Conservation (phyloP, 2,329 filamentous ascomycete genomes). For the Nemania diffusa region DNA sequence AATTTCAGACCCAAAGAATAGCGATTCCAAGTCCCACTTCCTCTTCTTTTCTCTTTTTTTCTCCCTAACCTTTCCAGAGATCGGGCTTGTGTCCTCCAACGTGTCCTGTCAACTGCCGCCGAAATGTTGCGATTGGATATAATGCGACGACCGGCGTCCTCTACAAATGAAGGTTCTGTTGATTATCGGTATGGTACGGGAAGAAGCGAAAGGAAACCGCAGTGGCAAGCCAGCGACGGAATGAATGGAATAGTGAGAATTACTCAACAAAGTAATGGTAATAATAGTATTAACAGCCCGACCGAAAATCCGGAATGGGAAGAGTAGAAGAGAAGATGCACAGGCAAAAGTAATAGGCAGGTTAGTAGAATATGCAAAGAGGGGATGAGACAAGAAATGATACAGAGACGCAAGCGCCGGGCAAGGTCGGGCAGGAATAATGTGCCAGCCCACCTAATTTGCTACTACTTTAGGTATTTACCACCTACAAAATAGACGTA, state of each 20-base stretch:
- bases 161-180: constrained; percentile 29
- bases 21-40: constrained; percentile 11
- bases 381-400: constrained; percentile 41
- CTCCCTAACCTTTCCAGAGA: not conserved
- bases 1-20: not conserved
- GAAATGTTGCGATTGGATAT: constrained; percentile 16
- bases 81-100: not conserved
- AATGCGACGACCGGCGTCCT: constrained; percentile 55
- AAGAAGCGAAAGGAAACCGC: constrained; percentile 26
- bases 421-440: constrained; percentile 33
- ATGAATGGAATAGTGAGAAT: constrained; percentile 44
- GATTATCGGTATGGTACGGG: constrained; percentile 15
- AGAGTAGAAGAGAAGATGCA: constrained; percentile 36
- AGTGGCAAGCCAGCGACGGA: constrained; percentile 36
- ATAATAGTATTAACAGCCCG: constrained; percentile 32
- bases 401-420: constrained; percentile 46
- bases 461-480: not conserved
- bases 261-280: constrained; percentile 44
- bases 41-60: constrained; percentile 14
- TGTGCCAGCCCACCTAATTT: constrained; percentile 11
- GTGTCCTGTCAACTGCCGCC: constrained; percentile 10
- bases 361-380: constrained; percentile 34
- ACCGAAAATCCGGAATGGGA: constrained; percentile 30
- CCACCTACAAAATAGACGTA: not conserved
- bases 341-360: constrained; percentile 29